These are phyloP conservation scores for Groenewaldozyma salmanticensis DNA, from an alignment of 805 yeast genomes.

Conservation along the genomic window DNA sequence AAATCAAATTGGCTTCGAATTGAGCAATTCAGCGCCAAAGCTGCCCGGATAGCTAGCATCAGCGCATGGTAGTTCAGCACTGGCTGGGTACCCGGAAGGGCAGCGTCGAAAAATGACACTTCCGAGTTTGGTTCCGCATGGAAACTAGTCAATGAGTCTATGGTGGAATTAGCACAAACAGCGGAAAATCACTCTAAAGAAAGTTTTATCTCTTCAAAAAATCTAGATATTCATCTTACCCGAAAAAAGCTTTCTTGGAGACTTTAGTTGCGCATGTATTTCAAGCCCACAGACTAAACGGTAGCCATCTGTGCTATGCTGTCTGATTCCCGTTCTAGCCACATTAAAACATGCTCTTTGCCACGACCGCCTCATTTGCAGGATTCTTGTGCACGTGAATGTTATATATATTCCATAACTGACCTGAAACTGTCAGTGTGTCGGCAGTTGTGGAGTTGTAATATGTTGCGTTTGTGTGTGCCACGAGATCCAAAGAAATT, in stretches of 20 bases:
- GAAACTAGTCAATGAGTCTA: slow-evolving; percentile 28
- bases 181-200: background rate
- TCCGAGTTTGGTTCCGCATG: slow-evolving; percentile 53
- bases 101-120: slow-evolving; percentile 71
- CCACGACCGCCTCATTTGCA: no score
- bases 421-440: no score
- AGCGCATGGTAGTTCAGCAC: slow-evolving; percentile 65
- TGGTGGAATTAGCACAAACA: slow-evolving; percentile 28
- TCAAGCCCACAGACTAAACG: slow-evolving; percentile 81
- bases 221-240: no score
- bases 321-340: no score
- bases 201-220: background rate
- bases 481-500: no score
- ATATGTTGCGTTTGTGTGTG: no score
- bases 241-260: slow-evolving; percentile 70
- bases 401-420: no score
- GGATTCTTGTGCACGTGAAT: no score
- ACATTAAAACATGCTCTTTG: no score
- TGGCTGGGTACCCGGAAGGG: slow-evolving; percentile 92
- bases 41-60: slow-evolving; percentile 59
- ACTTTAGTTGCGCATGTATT: slow-evolving; percentile 81
- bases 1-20: slow-evolving; percentile 54
- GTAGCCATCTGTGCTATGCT: no score
- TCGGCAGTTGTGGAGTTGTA: no score
- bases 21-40: slow-evolving; percentile 53